These are phyloP conservation scores for Xylaria venustula DNA, from an alignment of 495 filamentous ascomycete genomes.

Conservation along the genomic window DNA sequence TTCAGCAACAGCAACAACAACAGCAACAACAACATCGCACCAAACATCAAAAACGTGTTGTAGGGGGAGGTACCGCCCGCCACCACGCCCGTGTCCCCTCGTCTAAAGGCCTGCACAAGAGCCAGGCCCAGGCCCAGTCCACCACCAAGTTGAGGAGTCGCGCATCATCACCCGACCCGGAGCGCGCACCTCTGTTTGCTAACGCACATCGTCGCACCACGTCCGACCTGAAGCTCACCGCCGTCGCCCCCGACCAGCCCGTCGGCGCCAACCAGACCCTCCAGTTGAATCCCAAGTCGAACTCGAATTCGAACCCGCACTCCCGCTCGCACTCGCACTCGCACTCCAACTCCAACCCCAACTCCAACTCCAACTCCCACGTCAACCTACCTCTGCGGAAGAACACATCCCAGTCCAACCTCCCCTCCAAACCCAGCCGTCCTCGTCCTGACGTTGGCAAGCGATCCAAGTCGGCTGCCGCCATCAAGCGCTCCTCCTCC, in stretches of 20 bases:
- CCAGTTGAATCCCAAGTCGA: too few species aligned
- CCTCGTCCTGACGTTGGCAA: conserved; percentile 50
- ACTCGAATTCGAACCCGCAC: too few species aligned
- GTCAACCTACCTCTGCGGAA: conserved; percentile 33
- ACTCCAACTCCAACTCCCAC: conserved; percentile 28
- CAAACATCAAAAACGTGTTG: conserved; percentile 46
- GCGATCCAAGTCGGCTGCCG: conserved; percentile 44
- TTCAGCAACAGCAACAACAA: neutral
- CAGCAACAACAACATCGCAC: conserved; percentile 32
- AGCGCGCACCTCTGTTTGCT: conserved; percentile 25
- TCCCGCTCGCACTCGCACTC: neutral
- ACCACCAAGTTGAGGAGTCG: conserved; percentile 41
- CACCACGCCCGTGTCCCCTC: conserved; percentile 44
- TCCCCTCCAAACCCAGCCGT: conserved; percentile 44
- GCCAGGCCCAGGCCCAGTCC: conserved; percentile 38
- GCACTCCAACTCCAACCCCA: conserved; percentile 34
- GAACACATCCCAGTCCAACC: conserved; percentile 43
- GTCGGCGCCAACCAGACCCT: too few species aligned
- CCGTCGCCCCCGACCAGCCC: conserved; percentile 34
- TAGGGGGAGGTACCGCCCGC: conserved; percentile 38
- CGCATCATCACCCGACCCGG: conserved; percentile 34
- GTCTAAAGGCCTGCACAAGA: conserved; percentile 46
- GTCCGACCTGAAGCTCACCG: conserved; percentile 42
- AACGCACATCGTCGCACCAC: conserved; percentile 43
- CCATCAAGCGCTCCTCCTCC: conserved; percentile 44